Percentiles rank a stretch among this genome's conserved stretches.
phyloP scores from a whole-genome alignment of 2,329 filamentous ascomycete species.

The Colletotrichum cereale region DNA sequence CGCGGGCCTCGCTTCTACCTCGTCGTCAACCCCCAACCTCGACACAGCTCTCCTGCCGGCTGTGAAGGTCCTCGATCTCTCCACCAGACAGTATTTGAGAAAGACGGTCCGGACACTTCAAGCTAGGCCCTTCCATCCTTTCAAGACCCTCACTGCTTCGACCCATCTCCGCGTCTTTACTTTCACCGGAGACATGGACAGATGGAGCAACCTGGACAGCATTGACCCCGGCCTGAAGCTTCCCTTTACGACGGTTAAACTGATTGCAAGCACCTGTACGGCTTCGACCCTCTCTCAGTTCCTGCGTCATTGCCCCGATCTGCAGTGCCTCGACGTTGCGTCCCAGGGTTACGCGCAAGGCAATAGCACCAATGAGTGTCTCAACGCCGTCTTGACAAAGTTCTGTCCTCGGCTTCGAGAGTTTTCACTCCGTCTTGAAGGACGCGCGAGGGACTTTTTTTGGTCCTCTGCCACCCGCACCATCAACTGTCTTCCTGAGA shows the following conservation, averaged over 20 bases:
- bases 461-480: background rate
- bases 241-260: slow-evolving; percentile 9
- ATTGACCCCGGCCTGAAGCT: background rate
- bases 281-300: slow-evolving; percentile 17
- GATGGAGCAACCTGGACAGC: background rate
- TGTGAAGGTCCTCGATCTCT: background rate
- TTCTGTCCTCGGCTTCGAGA: slow-evolving; percentile 16
- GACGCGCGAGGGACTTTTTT: slow-evolving; percentile 10
- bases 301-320: slow-evolving; percentile 18
- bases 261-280: background rate
- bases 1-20: slow-evolving; percentile 6
- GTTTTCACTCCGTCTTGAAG: slow-evolving; percentile 7
- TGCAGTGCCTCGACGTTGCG: slow-evolving; percentile 6
- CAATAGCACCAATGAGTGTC: background rate
- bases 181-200: background rate
- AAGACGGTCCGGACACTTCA: background rate
- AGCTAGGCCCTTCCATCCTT: background rate
- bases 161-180: background rate
- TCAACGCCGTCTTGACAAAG: slow-evolving; percentile 23
- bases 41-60: background rate
- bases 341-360: background rate
- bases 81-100: background rate
- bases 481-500: slow-evolving; percentile 25
- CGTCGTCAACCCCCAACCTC: too few relatives aligned
- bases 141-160: slow-evolving; percentile 6